Evolutionary conservation across 495 filamentous ascomycete genomes (phyloP), one percentile per base, ranked within the genome.

Genomic region (Immersiella caudata): DNA sequence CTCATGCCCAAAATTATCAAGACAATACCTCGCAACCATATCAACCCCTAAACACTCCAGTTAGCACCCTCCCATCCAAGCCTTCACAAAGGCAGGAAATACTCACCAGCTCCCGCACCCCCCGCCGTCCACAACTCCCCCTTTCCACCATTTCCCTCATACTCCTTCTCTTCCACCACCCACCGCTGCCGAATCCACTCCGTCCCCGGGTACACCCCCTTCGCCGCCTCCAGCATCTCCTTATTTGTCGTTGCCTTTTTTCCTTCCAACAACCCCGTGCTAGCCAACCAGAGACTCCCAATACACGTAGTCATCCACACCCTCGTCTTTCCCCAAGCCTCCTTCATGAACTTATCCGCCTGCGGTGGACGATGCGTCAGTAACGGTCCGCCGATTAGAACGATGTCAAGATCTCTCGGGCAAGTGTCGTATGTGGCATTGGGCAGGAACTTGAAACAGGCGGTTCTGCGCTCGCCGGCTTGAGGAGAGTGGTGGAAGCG

Each of bases 91-190:
- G 59, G n/a, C n/a, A n/a, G n/a, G n/a, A n/a, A n/a, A n/a, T 29
- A 59, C 66, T 65, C 27, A 71, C 71, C 68, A 64, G 65, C 59
- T 0, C 72, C 72, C 20, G 72, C 72, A 18, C 65, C 70, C 1
- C 72, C 72, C 8, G 70, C 12, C 20, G 70, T 74, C 72, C 72
- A 74, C 52, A 74, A 33, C 64, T 74, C 72, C 8, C 72, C 68
- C 68, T 74, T 72, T 0, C 60, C 66, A 0, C 66, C 63, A 25
- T 27, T 40, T 21, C 54, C 51, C 8, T 67, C 68, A 56, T 54
- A 69, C 7, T 49, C 35, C 68, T 70, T 73, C 62, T 73, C 68
- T 9, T 67, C 66, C 49, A 74, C 70, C 29, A 74, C 70, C 70
- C 72, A 72, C 33, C 68, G 61, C 64, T 74, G 70, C 18, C 65